These are phyloP conservation scores for Candida tammaniensis DNA, from an alignment of 805 yeast genomes.

Conservation along the genomic window DNA sequence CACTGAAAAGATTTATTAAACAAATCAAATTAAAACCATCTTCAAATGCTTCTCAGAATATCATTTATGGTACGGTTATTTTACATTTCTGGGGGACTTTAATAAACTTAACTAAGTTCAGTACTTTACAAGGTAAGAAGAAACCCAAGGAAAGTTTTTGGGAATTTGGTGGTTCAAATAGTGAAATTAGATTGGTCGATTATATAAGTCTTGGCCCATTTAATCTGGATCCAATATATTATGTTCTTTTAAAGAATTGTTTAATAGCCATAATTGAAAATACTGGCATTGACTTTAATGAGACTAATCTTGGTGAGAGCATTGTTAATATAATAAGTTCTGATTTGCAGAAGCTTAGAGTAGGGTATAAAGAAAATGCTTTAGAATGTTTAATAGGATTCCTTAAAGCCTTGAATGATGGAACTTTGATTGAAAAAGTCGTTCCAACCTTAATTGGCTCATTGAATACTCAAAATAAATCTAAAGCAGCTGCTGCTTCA, in stretches of 20 bases:
- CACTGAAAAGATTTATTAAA: conserved; percentile 46
- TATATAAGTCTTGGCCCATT: conserved; percentile 54
- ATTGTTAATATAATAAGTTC: conserved; percentile 15
- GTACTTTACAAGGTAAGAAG: conserved; percentile 14
- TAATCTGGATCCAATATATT: conserved; percentile 51
- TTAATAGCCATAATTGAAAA: conserved; percentile 12
- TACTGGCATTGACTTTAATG: conserved; percentile 6
- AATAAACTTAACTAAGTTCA: conserved; percentile 33
- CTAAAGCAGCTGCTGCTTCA: not conserved
- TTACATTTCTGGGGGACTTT: conserved; percentile 50
- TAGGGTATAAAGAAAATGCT: conserved; percentile 17
- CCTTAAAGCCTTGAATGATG: conserved; percentile 1
- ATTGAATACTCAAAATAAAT: not conserved
- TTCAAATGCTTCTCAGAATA: conserved; percentile 26
- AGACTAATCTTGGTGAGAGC: not conserved
- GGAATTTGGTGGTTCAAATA: conserved; percentile 44
- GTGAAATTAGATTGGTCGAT: conserved; percentile 39
- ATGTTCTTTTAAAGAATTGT: conserved; percentile 23
- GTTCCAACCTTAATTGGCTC: conserved; percentile 2
- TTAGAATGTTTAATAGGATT: conserved; percentile 17
- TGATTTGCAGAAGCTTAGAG: conserved; percentile 15
- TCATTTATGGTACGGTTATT: conserved; percentile 45
- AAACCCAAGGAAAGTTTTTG: conserved; percentile 51
- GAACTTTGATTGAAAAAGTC: conserved; percentile 12
- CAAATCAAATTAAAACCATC: conserved; percentile 34